Evolutionary conservation across 345 rosid species (phyloP).

Genomic region (Kernera saxatilis): DNA sequence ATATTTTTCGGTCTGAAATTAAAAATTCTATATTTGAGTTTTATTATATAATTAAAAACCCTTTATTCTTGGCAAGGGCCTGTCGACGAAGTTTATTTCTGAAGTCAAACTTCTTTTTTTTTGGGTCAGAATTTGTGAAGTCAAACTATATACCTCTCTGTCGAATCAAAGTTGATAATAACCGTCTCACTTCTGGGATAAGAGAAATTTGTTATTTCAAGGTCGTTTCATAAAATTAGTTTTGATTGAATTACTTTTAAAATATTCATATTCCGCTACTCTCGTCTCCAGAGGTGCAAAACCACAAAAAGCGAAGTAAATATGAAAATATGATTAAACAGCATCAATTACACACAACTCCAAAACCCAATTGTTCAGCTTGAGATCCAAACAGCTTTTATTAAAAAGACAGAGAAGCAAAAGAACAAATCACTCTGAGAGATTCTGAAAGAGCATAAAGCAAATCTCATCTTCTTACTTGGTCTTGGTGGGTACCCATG

Average conservation of each 20-base stretch:
- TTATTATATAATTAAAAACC: not conserved
- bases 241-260: not conserved
- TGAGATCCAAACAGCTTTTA: slow-evolving; percentile 21
- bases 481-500: slow-evolving; percentile 78
- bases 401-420: not conserved
- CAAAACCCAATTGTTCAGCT: slow-evolving; percentile 8
- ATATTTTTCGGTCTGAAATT: no score
- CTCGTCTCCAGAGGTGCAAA: not conserved
- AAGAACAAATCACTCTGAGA: slow-evolving; percentile 17
- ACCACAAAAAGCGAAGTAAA: not conserved
- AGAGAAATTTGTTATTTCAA: not conserved
- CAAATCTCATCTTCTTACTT: slow-evolving; percentile 28
- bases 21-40: not conserved
- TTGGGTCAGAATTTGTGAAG: not conserved
- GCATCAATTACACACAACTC: not conserved
- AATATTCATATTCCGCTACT: not conserved
- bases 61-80: not conserved
- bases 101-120: not conserved
- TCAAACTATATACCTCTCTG: not conserved
- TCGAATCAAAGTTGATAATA: not conserved
- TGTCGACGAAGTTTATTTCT: not conserved
- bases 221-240: not conserved
- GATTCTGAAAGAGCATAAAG: not conserved
- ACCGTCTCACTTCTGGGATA: not conserved
- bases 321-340: not conserved